Evolutionary conservation across 495 filamentous ascomycete genomes (phyloP).

Genomic region (Aspergillus homomorphus): DNA sequence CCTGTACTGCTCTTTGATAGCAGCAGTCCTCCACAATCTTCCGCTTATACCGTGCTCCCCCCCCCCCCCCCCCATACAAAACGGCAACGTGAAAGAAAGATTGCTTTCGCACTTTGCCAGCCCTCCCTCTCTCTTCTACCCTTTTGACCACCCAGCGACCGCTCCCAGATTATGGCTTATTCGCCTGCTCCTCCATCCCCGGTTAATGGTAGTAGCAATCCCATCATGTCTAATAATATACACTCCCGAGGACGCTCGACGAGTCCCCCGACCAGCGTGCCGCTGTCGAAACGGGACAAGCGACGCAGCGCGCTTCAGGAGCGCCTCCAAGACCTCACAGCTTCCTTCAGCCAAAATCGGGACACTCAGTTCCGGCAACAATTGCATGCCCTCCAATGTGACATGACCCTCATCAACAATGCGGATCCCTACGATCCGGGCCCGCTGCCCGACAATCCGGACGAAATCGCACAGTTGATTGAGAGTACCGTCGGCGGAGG

Average conservation of each 20-base stretch:
- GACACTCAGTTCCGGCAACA: constrained; percentile 85
- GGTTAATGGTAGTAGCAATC: constrained; percentile 20
- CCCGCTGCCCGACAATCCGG: constrained; percentile 67
- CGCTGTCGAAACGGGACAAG: constrained; percentile 83
- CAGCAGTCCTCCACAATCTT: neutral
- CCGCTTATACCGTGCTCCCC: too few species aligned
- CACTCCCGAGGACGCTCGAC: constrained; percentile 33
- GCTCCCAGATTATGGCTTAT: constrained; percentile 32
- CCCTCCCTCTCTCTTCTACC: neutral
- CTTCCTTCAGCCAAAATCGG: constrained; percentile 73
- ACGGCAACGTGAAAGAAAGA: neutral
- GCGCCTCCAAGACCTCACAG: constrained; percentile 66
- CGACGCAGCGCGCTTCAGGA: constrained; percentile 75
- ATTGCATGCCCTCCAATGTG: constrained; percentile 80
- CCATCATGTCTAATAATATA: constrained; percentile 24
- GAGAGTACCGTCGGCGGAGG: constrained; percentile 54
- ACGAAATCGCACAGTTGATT: constrained; percentile 63
- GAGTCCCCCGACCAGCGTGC: constrained; percentile 34
- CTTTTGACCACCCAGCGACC: constrained; percentile 9
- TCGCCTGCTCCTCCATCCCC: constrained; percentile 38
- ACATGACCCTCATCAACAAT: constrained; percentile 80
- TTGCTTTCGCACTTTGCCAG: neutral
- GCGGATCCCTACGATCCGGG: constrained; percentile 73
- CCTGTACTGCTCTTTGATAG: neutral
- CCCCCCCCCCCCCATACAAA: neutral